These are phyloP conservation scores for Rhodocollybia butyracea DNA, from an alignment of 768 basidiomycete genomes.

Conservation along the genomic window DNA sequence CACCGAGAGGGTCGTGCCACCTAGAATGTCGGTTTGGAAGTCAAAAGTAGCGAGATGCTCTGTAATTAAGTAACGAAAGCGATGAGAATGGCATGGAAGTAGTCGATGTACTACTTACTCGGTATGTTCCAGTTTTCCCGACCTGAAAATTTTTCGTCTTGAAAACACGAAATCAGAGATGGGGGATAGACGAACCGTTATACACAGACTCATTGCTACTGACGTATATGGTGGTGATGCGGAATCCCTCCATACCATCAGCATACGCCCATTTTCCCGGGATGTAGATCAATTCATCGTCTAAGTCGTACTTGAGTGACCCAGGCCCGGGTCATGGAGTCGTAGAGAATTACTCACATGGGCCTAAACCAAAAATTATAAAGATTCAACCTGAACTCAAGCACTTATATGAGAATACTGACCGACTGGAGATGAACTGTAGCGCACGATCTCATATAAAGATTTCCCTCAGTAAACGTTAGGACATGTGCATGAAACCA, in stretches of 20 bases:
- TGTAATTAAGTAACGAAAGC: not conserved
- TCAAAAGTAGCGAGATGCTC: slow-evolving; percentile 7
- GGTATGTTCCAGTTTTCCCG: slow-evolving; percentile 13
- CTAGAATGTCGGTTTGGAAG: not conserved
- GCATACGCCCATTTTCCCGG: slow-evolving; percentile 11
- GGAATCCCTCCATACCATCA: slow-evolving; percentile 5
- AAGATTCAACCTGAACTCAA: too few relatives aligned
- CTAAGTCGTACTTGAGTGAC: not conserved
- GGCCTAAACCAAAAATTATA: too few relatives aligned
- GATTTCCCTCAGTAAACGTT: too few relatives aligned
- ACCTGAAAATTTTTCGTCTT: not conserved
- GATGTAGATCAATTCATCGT: slow-evolving; percentile 13
- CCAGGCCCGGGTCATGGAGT: not conserved
- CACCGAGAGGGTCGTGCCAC: not conserved
- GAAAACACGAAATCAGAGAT: not conserved
- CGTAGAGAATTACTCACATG: not conserved
- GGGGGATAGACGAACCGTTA: slow-evolving; percentile 3
- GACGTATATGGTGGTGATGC: slow-evolving; percentile 14
- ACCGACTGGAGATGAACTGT: not conserved
- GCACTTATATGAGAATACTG: too few relatives aligned
- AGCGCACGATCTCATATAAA: not conserved
- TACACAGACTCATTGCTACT: slow-evolving; percentile 5
- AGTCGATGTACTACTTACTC: not conserved
- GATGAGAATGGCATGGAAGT: not conserved
- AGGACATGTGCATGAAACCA: too few relatives aligned